A percentile compares a stretch with the other conserved stretches of the same genome.
Evolutionary conservation across 331 rosid species (phyloP).

Genomic region (Pyracantha coccinea): DNA sequence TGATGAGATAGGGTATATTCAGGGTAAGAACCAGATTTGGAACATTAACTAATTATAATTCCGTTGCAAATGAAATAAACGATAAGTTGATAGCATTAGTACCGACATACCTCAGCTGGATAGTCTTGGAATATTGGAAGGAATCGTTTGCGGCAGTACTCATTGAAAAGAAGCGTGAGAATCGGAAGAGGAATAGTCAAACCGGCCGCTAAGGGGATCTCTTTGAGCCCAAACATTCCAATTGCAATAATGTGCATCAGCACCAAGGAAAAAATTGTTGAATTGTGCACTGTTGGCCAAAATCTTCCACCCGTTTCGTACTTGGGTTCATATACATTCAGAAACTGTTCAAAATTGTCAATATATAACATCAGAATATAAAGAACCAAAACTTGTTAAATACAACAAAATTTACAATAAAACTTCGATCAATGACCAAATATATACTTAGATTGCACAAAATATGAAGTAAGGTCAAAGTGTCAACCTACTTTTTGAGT

Average conservation of each 20-base stretch:
- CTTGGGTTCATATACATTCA: constrained; percentile 61
- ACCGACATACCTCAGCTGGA: constrained; percentile 56
- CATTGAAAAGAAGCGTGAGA: constrained; percentile 74
- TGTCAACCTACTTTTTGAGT: not conserved
- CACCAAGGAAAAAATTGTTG: constrained; percentile 62
- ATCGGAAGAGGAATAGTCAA: constrained; percentile 71
- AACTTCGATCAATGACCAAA: not conserved
- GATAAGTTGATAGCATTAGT: not conserved
- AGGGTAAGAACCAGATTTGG: not conserved
- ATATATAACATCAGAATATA: not conserved
- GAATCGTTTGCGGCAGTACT: constrained; percentile 62
- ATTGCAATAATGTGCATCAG: constrained; percentile 79
- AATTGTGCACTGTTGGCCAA: constrained; percentile 67
- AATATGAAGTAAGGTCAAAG: not conserved
- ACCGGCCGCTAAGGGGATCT: constrained; percentile 50
- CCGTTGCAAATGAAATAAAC: no score
- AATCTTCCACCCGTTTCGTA: constrained; percentile 62
- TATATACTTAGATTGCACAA: not conserved
- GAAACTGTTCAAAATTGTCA: constrained; percentile 35
- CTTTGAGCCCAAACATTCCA: constrained; percentile 71
- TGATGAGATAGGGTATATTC: not conserved
- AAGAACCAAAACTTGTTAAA: not conserved
- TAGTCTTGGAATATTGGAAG: constrained; percentile 43
- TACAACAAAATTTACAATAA: not conserved
- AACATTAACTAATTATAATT: not conserved